Percentiles rank a stretch among this genome's conserved stretches.
These are phyloP conservation scores for Thalassiosira hispida DNA, from an alignment of 352 stramenopile species.

Conservation along the genomic window DNA sequence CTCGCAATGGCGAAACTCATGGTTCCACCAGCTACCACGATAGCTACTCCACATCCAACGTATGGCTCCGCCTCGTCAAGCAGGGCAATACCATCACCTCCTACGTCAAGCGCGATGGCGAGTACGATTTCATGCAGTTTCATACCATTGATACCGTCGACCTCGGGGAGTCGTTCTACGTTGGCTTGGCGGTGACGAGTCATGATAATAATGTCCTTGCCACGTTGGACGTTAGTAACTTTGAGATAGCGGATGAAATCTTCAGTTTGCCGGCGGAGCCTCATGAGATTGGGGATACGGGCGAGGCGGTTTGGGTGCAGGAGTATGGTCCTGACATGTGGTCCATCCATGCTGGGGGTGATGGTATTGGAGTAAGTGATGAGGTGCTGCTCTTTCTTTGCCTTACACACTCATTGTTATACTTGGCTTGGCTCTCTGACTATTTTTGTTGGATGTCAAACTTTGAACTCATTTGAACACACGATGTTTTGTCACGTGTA, in stretches of 20 bases:
- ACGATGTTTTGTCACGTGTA: no score
- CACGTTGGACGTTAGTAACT: constrained; percentile 12
- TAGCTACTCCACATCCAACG: neutral
- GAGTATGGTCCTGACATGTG: constrained; percentile 9
- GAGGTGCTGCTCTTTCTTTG: neutral
- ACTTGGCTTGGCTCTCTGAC: no score
- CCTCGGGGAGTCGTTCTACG: constrained; percentile 10
- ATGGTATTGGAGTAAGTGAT: constrained; percentile 34
- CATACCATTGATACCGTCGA: neutral
- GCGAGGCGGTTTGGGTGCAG: neutral
- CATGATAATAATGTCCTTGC: constrained; percentile 2
- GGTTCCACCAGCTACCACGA: neutral
- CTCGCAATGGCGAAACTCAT: neutral
- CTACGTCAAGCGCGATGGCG: constrained; percentile 19
- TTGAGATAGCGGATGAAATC: constrained; percentile 27
- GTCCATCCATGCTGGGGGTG: constrained; percentile 18
- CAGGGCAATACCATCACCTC: constrained; percentile 24
- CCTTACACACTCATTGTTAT: neutral
- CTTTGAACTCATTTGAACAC: no score
- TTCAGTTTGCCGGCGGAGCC: constrained; percentile 6
- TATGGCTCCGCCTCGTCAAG: constrained; percentile 41
- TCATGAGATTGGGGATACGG: constrained; percentile 26
- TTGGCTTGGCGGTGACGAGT: constrained; percentile 28
- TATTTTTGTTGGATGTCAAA: no score
- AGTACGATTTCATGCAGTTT: constrained; percentile 18